Conservation (phyloP, 2,329 filamentous ascomycete species). For the Cladophialophora immunda region DNA sequence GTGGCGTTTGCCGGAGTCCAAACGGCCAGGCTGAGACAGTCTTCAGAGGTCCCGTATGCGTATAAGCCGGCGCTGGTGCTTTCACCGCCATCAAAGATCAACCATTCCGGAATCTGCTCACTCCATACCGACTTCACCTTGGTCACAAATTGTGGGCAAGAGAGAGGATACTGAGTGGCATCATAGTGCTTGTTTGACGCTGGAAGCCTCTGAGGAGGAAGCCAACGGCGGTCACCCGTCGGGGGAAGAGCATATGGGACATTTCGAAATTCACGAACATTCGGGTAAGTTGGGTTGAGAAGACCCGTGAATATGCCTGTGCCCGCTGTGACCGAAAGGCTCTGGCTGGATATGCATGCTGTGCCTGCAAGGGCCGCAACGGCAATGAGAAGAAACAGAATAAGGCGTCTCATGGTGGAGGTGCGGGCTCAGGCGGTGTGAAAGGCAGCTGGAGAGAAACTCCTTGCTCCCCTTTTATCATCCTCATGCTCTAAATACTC, state of each 20-base stretch:
- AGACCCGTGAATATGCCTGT: constrained; percentile 45
- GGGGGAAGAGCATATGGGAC: constrained; percentile 51
- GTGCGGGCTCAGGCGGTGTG: background rate
- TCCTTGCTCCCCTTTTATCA: background rate
- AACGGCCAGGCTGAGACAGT: constrained; percentile 54
- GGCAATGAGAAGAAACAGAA: background rate
- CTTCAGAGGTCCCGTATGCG: constrained; percentile 47
- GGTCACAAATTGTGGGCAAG: constrained; percentile 17
- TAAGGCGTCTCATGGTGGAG: background rate
- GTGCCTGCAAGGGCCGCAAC: background rate
- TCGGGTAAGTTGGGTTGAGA: constrained; percentile 46
- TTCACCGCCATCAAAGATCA: constrained; percentile 33
- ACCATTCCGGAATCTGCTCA: constrained; percentile 17
- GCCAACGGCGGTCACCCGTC: constrained; percentile 45
- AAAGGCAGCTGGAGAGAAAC: background rate
- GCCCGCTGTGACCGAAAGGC: constrained; percentile 17
- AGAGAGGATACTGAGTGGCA: constrained; percentile 14
- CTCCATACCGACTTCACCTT: constrained; percentile 15
- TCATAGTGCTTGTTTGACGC: constrained; percentile 10
- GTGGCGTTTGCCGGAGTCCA: constrained; percentile 50
- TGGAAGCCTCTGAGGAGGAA: constrained; percentile 38
- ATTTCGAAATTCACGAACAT: constrained; percentile 50
- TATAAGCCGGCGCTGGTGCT: constrained; percentile 38
- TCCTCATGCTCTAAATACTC: background rate
- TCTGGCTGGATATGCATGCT: constrained; percentile 12